phyloP scores from a whole-genome alignment of 176 grass and related monocot genomes.

The Zizania latifolia region DNA sequence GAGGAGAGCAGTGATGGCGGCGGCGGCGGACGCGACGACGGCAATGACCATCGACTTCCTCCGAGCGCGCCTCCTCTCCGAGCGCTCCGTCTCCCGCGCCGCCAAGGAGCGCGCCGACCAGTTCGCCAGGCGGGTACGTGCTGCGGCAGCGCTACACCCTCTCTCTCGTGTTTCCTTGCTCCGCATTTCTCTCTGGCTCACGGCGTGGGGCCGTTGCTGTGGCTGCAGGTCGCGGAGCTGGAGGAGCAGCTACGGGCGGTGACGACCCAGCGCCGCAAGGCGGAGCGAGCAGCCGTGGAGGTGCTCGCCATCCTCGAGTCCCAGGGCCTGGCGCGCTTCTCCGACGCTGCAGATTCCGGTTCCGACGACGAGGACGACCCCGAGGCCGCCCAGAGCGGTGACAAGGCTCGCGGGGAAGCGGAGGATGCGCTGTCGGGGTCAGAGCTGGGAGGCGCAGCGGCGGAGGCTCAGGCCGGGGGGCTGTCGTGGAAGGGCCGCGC shows the following conservation, averaged over 20 bases:
- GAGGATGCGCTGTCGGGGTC: conserved; percentile 67
- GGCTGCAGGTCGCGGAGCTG: conserved; percentile 38
- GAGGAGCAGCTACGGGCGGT: conserved; percentile 46
- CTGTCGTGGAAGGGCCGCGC: conserved; percentile 77
- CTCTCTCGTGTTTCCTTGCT: neutral
- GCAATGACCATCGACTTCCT: conserved; percentile 98
- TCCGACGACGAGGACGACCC: conserved; percentile 26
- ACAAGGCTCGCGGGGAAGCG: conserved; percentile 30
- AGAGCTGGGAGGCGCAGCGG: conserved; percentile 34
- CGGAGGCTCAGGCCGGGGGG: conserved; percentile 21
- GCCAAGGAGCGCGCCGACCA: conserved; percentile 84
- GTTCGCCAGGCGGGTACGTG: conserved; percentile 52
- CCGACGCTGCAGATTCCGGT: conserved; percentile 47
- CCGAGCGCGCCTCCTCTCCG: conserved; percentile 87
- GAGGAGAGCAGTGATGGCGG: neutral
- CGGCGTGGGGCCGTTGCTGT: neutral
- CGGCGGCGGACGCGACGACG: conserved; percentile 48
- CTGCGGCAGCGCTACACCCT: no score
- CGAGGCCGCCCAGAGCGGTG: neutral
- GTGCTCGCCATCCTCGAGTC: conserved; percentile 63
- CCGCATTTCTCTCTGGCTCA: neutral
- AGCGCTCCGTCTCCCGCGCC: conserved; percentile 83
- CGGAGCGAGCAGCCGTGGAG: conserved; percentile 57
- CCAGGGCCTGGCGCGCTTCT: conserved; percentile 44
- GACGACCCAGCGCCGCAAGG: conserved; percentile 48